Evolutionary conservation across 176 grass and related monocot species (phyloP).

Genomic region (Juncus inflexus): DNA sequence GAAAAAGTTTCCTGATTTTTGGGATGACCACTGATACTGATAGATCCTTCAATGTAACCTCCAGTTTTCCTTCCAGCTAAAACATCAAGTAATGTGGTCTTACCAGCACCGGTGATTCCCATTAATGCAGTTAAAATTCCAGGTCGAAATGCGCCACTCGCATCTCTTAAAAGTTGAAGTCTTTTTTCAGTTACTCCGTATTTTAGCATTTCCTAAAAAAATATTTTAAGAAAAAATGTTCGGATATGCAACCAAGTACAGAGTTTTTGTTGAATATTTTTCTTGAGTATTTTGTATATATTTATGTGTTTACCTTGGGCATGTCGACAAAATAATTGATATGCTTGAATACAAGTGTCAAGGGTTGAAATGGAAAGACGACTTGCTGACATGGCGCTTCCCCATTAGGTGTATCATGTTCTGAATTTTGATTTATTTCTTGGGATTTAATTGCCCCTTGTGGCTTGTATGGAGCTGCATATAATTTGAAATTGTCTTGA

Average conservation of each 20-base stretch:
- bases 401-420: slow-evolving; percentile 28
- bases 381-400: slow-evolving; percentile 35
- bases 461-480: slow-evolving; percentile 69
- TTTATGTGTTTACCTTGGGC: slow-evolving; percentile 65
- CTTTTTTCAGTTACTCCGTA: slow-evolving; percentile 67
- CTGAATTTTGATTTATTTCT: slow-evolving; percentile 25
- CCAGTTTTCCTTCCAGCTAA: slow-evolving; percentile 94
- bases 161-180: slow-evolving; percentile 75
- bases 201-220: slow-evolving; percentile 62
- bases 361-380: slow-evolving; percentile 63
- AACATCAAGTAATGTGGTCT: slow-evolving; percentile 91
- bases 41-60: slow-evolving; percentile 63
- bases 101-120: slow-evolving; percentile 93
- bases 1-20: slow-evolving; percentile 92
- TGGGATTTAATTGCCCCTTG: slow-evolving; percentile 31
- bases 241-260: slow-evolving; percentile 7
- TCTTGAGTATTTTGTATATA: slow-evolving; percentile 5
- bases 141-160: slow-evolving; percentile 72
- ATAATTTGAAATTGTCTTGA: slow-evolving; percentile 8
- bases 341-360: slow-evolving; percentile 78
- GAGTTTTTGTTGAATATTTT: not conserved
- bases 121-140: slow-evolving; percentile 90
- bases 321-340: slow-evolving; percentile 84
- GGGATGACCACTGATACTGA: slow-evolving; percentile 70
- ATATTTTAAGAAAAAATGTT: not conserved